Conservation (phyloP, 331 rosid species). For the Arachis monticola region DNA sequence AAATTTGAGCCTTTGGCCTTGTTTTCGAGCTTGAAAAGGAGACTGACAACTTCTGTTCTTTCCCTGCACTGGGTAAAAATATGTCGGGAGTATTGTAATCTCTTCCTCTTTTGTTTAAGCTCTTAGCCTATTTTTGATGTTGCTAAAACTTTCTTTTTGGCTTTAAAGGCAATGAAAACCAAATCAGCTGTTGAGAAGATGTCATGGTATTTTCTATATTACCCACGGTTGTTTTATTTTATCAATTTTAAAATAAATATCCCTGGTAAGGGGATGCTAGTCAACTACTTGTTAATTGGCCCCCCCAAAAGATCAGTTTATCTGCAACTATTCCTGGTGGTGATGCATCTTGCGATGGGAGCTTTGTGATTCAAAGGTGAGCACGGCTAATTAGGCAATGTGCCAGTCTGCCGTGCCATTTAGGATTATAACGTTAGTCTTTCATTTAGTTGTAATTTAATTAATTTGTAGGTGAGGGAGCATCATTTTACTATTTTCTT, state of each 20-base stretch:
- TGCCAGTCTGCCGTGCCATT: slow-evolving; percentile 89
- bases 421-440: slow-evolving; percentile 60
- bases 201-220: too few relatives aligned
- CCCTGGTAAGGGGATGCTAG: slow-evolving; percentile 99
- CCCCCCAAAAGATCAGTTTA: slow-evolving; percentile 79
- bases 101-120: too few relatives aligned
- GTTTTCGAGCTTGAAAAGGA: neutral
- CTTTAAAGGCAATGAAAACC: too few relatives aligned
- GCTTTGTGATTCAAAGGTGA: too few relatives aligned
- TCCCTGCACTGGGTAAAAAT: too few relatives aligned
- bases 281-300: slow-evolving; percentile 86
- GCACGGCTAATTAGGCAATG: too few relatives aligned
- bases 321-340: slow-evolving; percentile 50
- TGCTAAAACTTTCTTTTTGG: too few relatives aligned
- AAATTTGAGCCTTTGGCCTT: slow-evolving; percentile 60
- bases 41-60: too few relatives aligned
- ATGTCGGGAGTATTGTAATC: too few relatives aligned
- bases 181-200: too few relatives aligned
- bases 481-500: slow-evolving; percentile 29
- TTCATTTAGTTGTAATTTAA: slow-evolving; percentile 29
- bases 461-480: slow-evolving; percentile 40
- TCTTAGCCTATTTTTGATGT: too few relatives aligned
- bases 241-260: slow-evolving; percentile 56
- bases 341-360: too few relatives aligned
- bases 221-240: slow-evolving; percentile 23